Evolutionary conservation across 495 filamentous ascomycete species (phyloP).

Genomic region (Thermothielavioides terrestris): DNA sequence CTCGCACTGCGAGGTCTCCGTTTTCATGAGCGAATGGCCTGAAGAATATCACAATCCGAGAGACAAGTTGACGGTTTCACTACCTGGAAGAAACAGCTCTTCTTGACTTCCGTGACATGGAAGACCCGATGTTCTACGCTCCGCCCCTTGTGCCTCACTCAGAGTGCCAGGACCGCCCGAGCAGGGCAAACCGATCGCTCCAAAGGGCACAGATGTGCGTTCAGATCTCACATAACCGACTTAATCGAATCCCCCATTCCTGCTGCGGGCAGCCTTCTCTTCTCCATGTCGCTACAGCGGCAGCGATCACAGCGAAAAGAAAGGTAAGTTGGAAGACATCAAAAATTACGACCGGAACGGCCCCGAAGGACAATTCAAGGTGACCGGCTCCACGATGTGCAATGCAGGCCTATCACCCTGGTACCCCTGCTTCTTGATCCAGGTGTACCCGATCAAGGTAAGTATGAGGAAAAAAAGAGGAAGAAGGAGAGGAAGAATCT

Average conservation of each 20-base stretch:
- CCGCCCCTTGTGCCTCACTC: no score
- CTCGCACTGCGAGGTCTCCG: no score
- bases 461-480: constrained; percentile 23
- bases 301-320: constrained; percentile 25
- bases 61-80: no score
- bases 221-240: no score
- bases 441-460: constrained; percentile 18
- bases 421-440: constrained; percentile 16
- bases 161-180: no score
- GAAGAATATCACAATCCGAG: no score
- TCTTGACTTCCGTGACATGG: no score
- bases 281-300: constrained; percentile 21
- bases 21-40: no score
- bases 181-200: no score
- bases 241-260: not conserved
- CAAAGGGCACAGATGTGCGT: no score
- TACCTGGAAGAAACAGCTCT: no score
- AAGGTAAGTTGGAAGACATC: constrained; percentile 11
- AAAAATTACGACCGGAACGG: constrained; percentile 34
- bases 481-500: constrained; percentile 9
- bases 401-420: constrained; percentile 29
- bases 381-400: constrained; percentile 27
- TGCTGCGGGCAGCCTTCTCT: constrained; percentile 2
- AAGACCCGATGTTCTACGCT: no score
- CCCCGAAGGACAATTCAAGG: constrained; percentile 33